These are phyloP conservation scores for Diaporthe batatas DNA, from an alignment of 2,329 filamentous ascomycete genomes.

Conservation along the genomic window DNA sequence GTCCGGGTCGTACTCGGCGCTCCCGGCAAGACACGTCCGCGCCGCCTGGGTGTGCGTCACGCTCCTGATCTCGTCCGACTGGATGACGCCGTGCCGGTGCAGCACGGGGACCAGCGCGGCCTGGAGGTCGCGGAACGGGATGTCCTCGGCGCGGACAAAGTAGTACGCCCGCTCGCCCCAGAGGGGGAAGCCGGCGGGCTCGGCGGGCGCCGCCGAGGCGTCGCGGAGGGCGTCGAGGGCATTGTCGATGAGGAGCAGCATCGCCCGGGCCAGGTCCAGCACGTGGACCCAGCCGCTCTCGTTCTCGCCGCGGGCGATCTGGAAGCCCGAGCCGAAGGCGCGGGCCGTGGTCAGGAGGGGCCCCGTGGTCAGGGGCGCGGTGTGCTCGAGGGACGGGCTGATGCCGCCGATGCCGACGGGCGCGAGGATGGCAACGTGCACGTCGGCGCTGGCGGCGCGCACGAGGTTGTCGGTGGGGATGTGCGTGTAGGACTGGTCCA, in stretches of 20 bases:
- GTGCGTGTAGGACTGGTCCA: slow-evolving; percentile 38
- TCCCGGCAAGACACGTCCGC: slow-evolving; percentile 5
- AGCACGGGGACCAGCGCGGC: slow-evolving; percentile 24
- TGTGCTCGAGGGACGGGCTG: slow-evolving; percentile 37
- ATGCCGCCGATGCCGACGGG: slow-evolving; percentile 33
- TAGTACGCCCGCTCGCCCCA: slow-evolving; percentile 43
- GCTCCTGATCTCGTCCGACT: slow-evolving; percentile 29
- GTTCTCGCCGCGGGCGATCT: slow-evolving; percentile 41
- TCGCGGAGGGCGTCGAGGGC: slow-evolving; percentile 24
- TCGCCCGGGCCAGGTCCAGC: slow-evolving; percentile 41
- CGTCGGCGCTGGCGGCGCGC: slow-evolving; percentile 23
- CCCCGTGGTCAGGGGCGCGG: slow-evolving; percentile 28
- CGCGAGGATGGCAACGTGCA: slow-evolving; percentile 43
- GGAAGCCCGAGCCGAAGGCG: slow-evolving; percentile 40
- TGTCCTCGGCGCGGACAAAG: slow-evolving; percentile 37
- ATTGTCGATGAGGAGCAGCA: slow-evolving; percentile 39
- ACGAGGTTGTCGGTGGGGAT: slow-evolving; percentile 42
- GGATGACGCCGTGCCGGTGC: slow-evolving; percentile 36
- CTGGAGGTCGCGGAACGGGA: slow-evolving; percentile 36
- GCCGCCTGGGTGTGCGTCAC: slow-evolving; percentile 32
- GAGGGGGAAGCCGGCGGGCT: slow-evolving; percentile 25
- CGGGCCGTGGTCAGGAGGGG: slow-evolving; percentile 28
- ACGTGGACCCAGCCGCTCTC: slow-evolving; percentile 40
- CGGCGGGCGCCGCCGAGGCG: neutral
- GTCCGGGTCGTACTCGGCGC: slow-evolving; percentile 31